Percentiles rank a stretch among this genome's conserved stretches.
Evolutionary conservation across 495 filamentous ascomycete genomes (phyloP).

Genomic region (Jackrogersella multiformis): DNA sequence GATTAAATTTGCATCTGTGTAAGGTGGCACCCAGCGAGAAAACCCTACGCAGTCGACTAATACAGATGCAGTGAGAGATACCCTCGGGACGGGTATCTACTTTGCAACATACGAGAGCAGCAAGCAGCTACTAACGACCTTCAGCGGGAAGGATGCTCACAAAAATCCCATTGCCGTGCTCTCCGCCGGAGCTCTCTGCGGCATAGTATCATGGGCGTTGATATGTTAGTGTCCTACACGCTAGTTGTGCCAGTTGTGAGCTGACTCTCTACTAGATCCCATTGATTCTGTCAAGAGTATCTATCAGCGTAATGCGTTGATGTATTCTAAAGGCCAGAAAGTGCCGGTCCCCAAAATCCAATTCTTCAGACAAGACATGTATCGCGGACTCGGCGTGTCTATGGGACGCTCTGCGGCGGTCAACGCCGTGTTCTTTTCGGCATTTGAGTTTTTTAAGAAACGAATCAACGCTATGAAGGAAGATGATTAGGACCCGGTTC

Average conservation of each 20-base stretch:
- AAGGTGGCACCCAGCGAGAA: conserved; percentile 44
- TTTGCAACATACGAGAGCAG: conserved; percentile 91
- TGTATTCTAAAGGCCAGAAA: conserved; percentile 67
- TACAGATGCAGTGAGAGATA: conserved; percentile 72
- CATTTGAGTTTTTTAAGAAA: conserved; percentile 80
- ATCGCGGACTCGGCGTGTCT: conserved; percentile 78
- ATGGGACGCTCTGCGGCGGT: conserved; percentile 77
- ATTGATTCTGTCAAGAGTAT: conserved; percentile 85
- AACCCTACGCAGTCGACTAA: conserved; percentile 23
- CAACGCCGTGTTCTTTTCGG: conserved; percentile 82
- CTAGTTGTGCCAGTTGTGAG: conserved; percentile 6
- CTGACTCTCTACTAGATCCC: conserved; percentile 61
- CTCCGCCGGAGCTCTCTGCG: conserved; percentile 78
- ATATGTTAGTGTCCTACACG: conserved; percentile 61
- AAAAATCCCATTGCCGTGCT: conserved; percentile 78
- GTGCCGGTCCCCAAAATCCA: conserved; percentile 71
- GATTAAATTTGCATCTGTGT: conserved; percentile 84
- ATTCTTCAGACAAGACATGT: conserved; percentile 78
- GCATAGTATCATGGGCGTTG: conserved; percentile 81
- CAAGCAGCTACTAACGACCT: conserved; percentile 83
- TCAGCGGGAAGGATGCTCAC: conserved; percentile 70
- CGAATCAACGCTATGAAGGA: conserved; percentile 68
- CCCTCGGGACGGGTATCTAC: conserved; percentile 87
- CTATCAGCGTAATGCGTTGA: conserved; percentile 82
- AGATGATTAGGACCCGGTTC: conserved; percentile 13